Conservation (phyloP, 305 asterid species). For the Withania somnifera region DNA sequence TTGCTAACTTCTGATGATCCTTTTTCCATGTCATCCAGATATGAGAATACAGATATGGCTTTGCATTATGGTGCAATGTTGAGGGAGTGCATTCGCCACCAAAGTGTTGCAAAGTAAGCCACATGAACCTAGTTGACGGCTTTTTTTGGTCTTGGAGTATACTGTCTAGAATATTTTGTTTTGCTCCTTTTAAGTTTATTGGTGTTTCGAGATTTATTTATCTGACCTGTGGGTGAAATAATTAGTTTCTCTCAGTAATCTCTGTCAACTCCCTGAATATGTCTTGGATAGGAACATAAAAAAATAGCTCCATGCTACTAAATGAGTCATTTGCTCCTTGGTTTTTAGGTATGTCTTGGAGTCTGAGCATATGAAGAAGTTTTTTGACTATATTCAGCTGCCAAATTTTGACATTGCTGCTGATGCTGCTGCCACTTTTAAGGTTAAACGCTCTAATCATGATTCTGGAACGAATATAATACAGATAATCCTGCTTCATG, state of each 20-base stretch:
- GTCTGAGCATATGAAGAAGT: slow-evolving; percentile 87
- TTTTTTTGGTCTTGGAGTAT: neutral
- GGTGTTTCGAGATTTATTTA: neutral
- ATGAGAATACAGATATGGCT: slow-evolving; percentile 76
- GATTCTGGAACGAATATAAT: neutral
- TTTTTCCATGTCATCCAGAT: slow-evolving; percentile 28
- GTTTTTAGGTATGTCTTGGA: slow-evolving; percentile 75
- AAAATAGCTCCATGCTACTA: neutral
- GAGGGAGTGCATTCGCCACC: slow-evolving; percentile 79
- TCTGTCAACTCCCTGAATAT: neutral
- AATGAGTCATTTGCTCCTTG: neutral
- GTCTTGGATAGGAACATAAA: neutral
- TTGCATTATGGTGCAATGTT: slow-evolving; percentile 90
- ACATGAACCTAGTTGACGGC: neutral
- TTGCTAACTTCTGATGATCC: neutral
- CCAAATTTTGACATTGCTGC: slow-evolving; percentile 90
- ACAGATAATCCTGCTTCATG: too few species aligned
- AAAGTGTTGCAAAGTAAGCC: slow-evolving; percentile 78
- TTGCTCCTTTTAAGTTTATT: neutral
- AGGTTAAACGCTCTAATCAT: slow-evolving; percentile 33
- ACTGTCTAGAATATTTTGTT: neutral
- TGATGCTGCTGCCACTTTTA: slow-evolving; percentile 95
- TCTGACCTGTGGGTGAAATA: neutral
- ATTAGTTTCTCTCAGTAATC: neutral
- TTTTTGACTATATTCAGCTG: slow-evolving; percentile 68